A percentile compares a stretch with the other conserved stretches of the same genome.
Evolutionary conservation across 1,139 yeast genomes (phyloP).

Genomic region (Sugiyamaella grinbergsii): DNA sequence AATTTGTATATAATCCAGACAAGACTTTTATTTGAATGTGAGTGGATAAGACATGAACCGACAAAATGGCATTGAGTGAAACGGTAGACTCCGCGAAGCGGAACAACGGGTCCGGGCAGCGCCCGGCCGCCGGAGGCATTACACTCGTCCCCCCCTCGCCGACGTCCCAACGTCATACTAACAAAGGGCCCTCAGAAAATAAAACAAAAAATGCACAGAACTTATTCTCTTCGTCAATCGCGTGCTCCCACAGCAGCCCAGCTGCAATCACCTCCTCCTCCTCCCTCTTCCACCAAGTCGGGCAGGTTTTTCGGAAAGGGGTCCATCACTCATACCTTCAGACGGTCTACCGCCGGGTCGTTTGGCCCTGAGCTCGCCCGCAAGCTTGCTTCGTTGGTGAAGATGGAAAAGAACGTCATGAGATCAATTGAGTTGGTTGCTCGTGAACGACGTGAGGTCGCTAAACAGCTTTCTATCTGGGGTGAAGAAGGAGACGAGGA

Average conservation of each 20-base stretch:
- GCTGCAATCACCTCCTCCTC: constrained; percentile 92
- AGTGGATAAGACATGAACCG: background rate
- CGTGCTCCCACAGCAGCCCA: constrained; percentile 98
- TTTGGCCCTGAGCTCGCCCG: constrained; percentile 94
- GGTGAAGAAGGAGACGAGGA: constrained; percentile 98
- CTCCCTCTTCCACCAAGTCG: constrained; percentile 82
- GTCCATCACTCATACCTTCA: constrained; percentile 76
- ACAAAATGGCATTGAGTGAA: background rate
- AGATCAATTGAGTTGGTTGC: constrained; percentile 92
- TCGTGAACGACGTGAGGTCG: constrained; percentile 94
- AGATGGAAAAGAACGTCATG: constrained; percentile 96
- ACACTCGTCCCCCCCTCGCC: too few relatives aligned
- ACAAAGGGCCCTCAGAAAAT: background rate
- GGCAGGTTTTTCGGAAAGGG: constrained; percentile 90
- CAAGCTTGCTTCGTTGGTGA: constrained; percentile 84
- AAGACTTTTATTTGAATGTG: constrained; percentile 6
- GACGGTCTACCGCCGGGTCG: constrained; percentile 88
- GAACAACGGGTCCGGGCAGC: too few relatives aligned
- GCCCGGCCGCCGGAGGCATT: background rate
- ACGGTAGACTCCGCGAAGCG: background rate
- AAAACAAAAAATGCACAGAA: constrained; percentile 81
- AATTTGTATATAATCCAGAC: constrained; percentile 11
- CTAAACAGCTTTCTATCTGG: constrained; percentile 94
- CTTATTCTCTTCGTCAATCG: constrained; percentile 90
- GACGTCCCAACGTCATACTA: background rate